Base-by-base conservation (phyloP, 2,329 filamentous ascomycete species). In the Aspergillus amoenus region DNA sequence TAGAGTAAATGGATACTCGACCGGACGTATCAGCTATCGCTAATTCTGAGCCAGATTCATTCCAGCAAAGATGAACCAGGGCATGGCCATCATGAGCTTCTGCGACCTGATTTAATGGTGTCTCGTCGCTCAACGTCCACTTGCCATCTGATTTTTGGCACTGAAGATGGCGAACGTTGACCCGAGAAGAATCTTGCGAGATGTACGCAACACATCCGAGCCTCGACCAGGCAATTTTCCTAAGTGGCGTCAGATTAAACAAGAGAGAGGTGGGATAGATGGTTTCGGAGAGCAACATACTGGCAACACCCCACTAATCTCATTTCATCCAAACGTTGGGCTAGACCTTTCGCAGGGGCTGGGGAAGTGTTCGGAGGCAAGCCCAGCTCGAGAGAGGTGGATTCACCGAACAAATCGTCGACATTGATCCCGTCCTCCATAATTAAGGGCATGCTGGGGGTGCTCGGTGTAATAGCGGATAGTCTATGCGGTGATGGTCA, bases 201-300 rank as follows among this genome's bases (percentile, higher is more conserved):
- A 97, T 88, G 53, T 88, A 88, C 27, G 93, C 93, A 64, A 97
- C 90, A 58, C 88, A 91, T 43, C 93, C 93, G 59, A 86, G 84
- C 66, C 88, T 92, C 11, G 93, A 96, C 93, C 93, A 97, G 30
- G 89, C 87, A 53, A 97, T 83, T 62, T 85, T 86, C 70, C 92
- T 95, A 65, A 44, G 5, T 21, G 55, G 65, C 59, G 70, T 73
- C 50, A 72, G 62, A 46, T 18, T 46, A 49, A 32, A 15, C 27
- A 17, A 3, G 13, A 5, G 11, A 12, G 9, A 8, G 13, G 50
- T 9, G 13, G 27, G 8, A 34, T 9, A 12, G 17, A 27, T 17
- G 11, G 27, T 21, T 8, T n/a, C 12, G 3, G 6, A 13, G 15
- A 55, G 15, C 39, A 44, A 81, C 87, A 76, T 84, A 94, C 91